phyloP scores from a whole-genome alignment of 2,329 filamentous ascomycete species.

The Calonectria naviculata region DNA sequence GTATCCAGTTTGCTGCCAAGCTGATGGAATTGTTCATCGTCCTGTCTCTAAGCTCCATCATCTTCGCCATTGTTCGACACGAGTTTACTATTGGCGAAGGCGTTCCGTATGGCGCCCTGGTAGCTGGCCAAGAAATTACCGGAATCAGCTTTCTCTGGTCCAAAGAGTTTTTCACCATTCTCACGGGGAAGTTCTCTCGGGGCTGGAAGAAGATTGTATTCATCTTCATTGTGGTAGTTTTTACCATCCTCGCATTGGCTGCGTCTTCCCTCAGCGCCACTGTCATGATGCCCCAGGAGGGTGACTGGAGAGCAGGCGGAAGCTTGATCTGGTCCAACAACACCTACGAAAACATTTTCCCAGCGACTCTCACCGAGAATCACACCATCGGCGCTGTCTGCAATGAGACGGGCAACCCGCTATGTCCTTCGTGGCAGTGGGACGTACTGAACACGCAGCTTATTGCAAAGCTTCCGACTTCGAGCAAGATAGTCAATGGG shows the following conservation, averaged over 20 bases:
- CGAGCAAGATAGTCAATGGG: slow-evolving; percentile 26
- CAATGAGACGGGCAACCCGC: slow-evolving; percentile 22
- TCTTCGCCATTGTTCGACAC: slow-evolving; percentile 31
- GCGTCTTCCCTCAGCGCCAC: slow-evolving; percentile 34
- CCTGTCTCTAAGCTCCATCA: slow-evolving; percentile 27
- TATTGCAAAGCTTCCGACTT: slow-evolving; percentile 26
- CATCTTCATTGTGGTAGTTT: slow-evolving; percentile 23
- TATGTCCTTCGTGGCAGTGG: slow-evolving; percentile 36
- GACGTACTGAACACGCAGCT: slow-evolving; percentile 31
- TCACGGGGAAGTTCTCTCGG: slow-evolving; percentile 28
- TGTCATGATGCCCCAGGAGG: slow-evolving; percentile 37
- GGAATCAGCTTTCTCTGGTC: slow-evolving; percentile 37
- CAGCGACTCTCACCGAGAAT: slow-evolving; percentile 4
- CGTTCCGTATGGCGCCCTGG: slow-evolving; percentile 32
- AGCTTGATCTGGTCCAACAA: slow-evolving; percentile 31
- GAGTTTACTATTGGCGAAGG: slow-evolving; percentile 30
- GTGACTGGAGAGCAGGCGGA: slow-evolving; percentile 31
- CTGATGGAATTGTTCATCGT: slow-evolving; percentile 36
- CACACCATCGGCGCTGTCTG: slow-evolving; percentile 22
- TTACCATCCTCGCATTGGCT: slow-evolving; percentile 28
- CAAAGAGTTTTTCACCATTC: slow-evolving; percentile 29
- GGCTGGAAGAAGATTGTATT: slow-evolving; percentile 33
- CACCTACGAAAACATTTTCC: slow-evolving; percentile 27
- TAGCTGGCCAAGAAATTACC: slow-evolving; percentile 33
- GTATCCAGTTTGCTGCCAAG: slow-evolving; percentile 33